Base-by-base conservation (phyloP, 441 rosid genomes). In the Hura crepitans region DNA sequence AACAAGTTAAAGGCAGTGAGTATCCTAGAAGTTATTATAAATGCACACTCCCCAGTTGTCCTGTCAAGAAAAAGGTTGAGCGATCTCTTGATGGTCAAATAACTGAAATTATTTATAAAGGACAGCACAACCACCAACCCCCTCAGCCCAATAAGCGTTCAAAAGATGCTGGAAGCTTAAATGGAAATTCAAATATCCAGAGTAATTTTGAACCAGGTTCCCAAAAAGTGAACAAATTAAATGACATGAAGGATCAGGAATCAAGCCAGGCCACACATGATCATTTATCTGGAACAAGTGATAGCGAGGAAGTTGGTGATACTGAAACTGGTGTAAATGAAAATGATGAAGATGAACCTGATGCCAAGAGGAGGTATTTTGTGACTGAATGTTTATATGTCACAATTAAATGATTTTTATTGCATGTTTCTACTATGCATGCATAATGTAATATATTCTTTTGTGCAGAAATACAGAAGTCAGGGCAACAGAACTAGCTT, bases 1-100 rank as follows among this genome's bases (percentile, higher is more conserved):
- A 94, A 76, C 94, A 90, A 81, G 96, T 92, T 18, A 92, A 94
- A 78, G 97, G 97, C 57, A 86, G 97, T 51, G 94, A 91, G 70
- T 94, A 77, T 74, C 97, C 96, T 59, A 79, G 96, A 65, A 91
- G 98, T 84, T 94, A 94, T 77, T 94, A 91, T 77, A 94, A 88
- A 79, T 94, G 98, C 66, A 91, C 96, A 0, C 77, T 76, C 75
- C 86, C 90, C 9, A 84, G 65, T 62, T 94, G 97, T 77, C 92
- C 88, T 56, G 97, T 92, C 39, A 94, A 88, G 90, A 94, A 94
- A 78, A 88, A 91, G 74, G 93, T 94, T 33, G 98, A 94, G 81
- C 81, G 92, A 23, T 90, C 94, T 57, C 80, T 82, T 56, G 96
- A 85, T 70, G 98, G 97, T 55, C 96, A 94, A 74, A 91, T 94